A percentile compares a stretch with the other conserved stretches of the same genome.
Conservation (phyloP, 768 basidiomycete species). For the Thelephora ganbajun region DNA sequence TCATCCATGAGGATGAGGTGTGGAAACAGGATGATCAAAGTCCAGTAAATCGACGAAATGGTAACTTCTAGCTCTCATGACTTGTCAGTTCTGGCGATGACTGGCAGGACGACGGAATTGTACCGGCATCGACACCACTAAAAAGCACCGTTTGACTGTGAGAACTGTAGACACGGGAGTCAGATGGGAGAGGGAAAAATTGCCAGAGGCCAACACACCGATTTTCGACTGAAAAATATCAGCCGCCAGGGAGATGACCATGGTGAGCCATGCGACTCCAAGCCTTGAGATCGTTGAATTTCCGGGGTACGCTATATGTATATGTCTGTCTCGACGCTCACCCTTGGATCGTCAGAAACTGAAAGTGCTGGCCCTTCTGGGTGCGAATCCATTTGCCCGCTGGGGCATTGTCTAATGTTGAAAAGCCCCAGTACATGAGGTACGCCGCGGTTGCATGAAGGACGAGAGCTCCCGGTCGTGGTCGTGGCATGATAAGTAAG, state of each 20-base stretch:
- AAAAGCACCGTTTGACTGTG: conserved; percentile 37
- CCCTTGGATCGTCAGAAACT: conserved; percentile 75
- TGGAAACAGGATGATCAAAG: conserved; percentile 40
- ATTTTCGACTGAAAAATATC: conserved; percentile 26
- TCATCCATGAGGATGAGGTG: conserved; percentile 34
- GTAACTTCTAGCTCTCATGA: conserved; percentile 25
- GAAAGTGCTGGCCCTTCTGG: conserved; percentile 52
- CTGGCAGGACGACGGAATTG: not conserved
- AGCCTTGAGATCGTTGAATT: conserved; percentile 13
- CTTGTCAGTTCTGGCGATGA: not conserved
- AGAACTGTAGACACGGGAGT: conserved; percentile 19
- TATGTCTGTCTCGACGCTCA: conserved; percentile 14
- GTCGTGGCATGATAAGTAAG: no score
- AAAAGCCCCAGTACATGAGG: conserved; percentile 25
- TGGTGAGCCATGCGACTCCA: conserved; percentile 24
- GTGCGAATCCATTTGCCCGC: conserved; percentile 18
- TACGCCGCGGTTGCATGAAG: conserved; percentile 19
- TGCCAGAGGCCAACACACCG: conserved; percentile 15
- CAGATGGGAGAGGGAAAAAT: not conserved
- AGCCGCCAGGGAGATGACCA: conserved; percentile 23
- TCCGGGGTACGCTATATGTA: not conserved
- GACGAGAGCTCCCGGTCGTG: conserved; percentile 6
- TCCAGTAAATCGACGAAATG: conserved; percentile 57
- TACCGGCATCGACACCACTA: conserved; percentile 54
- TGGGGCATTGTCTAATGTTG: conserved; percentile 9